Conservation (phyloP, 768 basidiomycete species). For the Terana coerulea region DNA sequence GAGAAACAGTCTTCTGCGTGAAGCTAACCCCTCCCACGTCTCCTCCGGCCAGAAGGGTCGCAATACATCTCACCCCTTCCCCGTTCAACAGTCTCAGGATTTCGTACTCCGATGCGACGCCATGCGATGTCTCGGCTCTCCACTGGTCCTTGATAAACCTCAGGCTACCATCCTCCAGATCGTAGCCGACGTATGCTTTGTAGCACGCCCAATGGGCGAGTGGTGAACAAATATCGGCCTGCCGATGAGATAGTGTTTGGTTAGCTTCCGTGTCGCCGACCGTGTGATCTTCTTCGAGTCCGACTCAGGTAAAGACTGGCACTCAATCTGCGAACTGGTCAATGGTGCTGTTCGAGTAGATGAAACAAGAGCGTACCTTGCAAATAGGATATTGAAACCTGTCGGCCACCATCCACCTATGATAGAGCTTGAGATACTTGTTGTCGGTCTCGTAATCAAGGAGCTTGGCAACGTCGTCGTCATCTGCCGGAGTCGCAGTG, state of each 20-base stretch:
- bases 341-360: not conserved
- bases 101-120: too few relatives aligned
- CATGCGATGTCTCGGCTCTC: too few relatives aligned
- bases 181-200: constrained; percentile 12
- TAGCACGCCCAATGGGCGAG: constrained; percentile 9
- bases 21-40: too few relatives aligned
- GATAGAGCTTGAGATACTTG: not conserved
- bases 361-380: not conserved
- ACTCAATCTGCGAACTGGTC: too few relatives aligned
- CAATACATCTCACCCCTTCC: not conserved
- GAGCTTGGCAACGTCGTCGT: not conserved
- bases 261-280: not conserved
- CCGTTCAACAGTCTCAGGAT: too few relatives aligned
- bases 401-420: not conserved
- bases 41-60: not conserved
- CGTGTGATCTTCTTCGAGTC: too few relatives aligned
- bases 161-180: not conserved
- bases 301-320: too few relatives aligned
- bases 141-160: constrained; percentile 15
- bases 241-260: constrained; percentile 3
- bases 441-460: not conserved
- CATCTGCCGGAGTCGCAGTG: not conserved
- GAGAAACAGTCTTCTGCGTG: too few relatives aligned
- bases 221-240: not conserved
- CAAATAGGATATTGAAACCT: not conserved